phyloP scores from a whole-genome alignment of 2,329 filamentous ascomycete species.

The Bisporella sp. region DNA sequence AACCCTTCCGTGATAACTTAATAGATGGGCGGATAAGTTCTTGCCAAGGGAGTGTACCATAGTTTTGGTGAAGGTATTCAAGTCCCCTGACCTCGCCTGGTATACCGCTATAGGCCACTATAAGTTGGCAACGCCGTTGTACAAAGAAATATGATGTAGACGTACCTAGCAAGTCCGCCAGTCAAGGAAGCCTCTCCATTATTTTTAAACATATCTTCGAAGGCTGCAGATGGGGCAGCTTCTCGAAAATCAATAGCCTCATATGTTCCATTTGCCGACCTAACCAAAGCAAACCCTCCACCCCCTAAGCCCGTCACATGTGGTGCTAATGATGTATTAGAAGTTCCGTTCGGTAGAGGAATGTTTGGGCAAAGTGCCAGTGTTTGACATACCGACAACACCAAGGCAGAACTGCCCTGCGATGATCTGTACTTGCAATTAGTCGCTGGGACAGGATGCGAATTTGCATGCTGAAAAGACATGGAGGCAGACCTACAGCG shows the following conservation, averaged over 20 bases:
- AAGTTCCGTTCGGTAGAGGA: too few relatives aligned
- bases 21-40: constrained; percentile 51
- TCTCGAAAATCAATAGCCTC: constrained; percentile 63
- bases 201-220: constrained; percentile 47
- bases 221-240: constrained; percentile 52
- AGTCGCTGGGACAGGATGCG: too few relatives aligned
- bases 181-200: neutral
- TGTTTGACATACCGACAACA: too few relatives aligned
- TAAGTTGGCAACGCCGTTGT: neutral
- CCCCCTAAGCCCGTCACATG: constrained; percentile 47
- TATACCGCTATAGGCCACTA: constrained; percentile 27
- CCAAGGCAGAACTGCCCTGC: too few relatives aligned
- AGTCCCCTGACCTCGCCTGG: constrained; percentile 38
- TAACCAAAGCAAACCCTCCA: constrained; percentile 58
- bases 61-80: constrained; percentile 31
- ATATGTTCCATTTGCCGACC: constrained; percentile 48
- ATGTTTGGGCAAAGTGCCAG: too few relatives aligned
- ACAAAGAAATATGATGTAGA: constrained; percentile 26
- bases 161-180: constrained; percentile 37
- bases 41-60: constrained; percentile 42
- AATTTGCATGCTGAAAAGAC: too few relatives aligned
- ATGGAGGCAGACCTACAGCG: too few relatives aligned
- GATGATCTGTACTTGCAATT: too few relatives aligned
- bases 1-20: constrained; percentile 48
- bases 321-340: too few relatives aligned